phyloP scores from a whole-genome alignment of 345 rosid genomes.

The Arabis hirsuta region DNA sequence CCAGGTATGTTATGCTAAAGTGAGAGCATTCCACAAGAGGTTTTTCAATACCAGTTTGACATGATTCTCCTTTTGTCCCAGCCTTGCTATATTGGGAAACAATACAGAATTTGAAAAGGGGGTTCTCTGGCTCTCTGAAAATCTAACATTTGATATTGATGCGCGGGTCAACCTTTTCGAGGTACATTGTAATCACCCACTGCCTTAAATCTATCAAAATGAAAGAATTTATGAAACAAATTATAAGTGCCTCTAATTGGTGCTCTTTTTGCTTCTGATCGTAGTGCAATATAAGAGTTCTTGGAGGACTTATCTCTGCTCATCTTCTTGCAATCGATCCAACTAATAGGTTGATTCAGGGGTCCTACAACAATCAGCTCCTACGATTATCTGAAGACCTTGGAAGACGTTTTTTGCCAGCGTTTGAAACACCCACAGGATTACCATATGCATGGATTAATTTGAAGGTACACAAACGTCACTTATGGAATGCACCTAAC shows the following conservation, averaged over 20 bases:
- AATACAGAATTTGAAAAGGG: conserved; percentile 84
- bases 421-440: conserved; percentile 88
- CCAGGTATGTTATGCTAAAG: conserved; percentile 56
- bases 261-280: conserved; percentile 44
- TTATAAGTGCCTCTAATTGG: conserved; percentile 29
- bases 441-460: conserved; percentile 97
- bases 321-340: conserved; percentile 97
- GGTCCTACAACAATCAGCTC: conserved; percentile 78
- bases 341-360: conserved; percentile 69
- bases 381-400: conserved; percentile 83
- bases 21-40: conserved; percentile 11
- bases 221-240: no score
- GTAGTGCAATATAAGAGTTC: conserved; percentile 98
- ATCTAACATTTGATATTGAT: conserved; percentile 79
- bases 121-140: conserved; percentile 83
- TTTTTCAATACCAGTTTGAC: conserved; percentile 19
- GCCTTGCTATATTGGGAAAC: conserved; percentile 93
- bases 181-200: conserved; percentile 49
- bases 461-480: conserved; percentile 63
- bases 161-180: conserved; percentile 92
- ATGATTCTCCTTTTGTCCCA: conserved; percentile 47
- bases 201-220: no score
- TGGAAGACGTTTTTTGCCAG: conserved; percentile 83
- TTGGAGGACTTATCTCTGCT: conserved; percentile 98
- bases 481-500: conserved; percentile 9